These are phyloP conservation scores for Wallemia ichthyophaga DNA, from an alignment of 1,284 basidiomycete species.

Conservation along the genomic window DNA sequence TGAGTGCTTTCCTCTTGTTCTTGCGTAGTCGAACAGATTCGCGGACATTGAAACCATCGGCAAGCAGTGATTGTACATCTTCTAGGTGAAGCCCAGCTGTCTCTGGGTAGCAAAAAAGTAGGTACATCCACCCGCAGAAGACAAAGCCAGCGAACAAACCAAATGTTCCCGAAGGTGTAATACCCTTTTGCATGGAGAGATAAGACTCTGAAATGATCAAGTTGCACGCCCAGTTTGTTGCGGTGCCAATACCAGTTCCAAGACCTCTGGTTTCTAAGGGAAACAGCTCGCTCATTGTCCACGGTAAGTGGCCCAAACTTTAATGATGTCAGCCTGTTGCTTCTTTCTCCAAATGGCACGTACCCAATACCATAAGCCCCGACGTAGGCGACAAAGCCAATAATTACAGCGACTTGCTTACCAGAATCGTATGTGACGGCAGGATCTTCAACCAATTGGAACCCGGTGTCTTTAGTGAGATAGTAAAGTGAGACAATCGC, in stretches of 20 bases:
- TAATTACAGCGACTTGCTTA: slow-evolving; percentile 10
- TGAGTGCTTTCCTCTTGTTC: slow-evolving; percentile 6
- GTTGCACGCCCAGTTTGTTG: slow-evolving; percentile 10
- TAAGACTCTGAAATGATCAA: slow-evolving; percentile 10
- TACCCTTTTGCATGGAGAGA: slow-evolving; percentile 9
- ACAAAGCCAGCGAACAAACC: slow-evolving; percentile 16
- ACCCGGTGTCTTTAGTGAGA: slow-evolving; percentile 11
- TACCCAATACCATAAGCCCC: slow-evolving; percentile 15
- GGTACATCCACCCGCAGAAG: background rate
- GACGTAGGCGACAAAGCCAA: slow-evolving; percentile 15
- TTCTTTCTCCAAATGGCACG: too few relatives aligned
- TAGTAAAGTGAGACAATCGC: slow-evolving; percentile 14
- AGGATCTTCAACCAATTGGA: slow-evolving; percentile 7
- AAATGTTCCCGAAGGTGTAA: slow-evolving; percentile 14
- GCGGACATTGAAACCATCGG: slow-evolving; percentile 15
- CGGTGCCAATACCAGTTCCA: slow-evolving; percentile 12
- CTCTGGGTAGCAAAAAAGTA: slow-evolving; percentile 18
- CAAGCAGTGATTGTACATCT: slow-evolving; percentile 15
- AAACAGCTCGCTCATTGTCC: slow-evolving; percentile 14
- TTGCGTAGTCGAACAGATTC: slow-evolving; percentile 14
- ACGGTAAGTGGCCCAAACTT: slow-evolving; percentile 16
- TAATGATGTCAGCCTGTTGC: too few relatives aligned
- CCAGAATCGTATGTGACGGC: slow-evolving; percentile 6
- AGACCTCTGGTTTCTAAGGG: slow-evolving; percentile 14
- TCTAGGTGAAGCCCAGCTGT: slow-evolving; percentile 16